Evolutionary conservation across 148 eudicot species (phyloP).

Genomic region (Oxyria digyna): DNA sequence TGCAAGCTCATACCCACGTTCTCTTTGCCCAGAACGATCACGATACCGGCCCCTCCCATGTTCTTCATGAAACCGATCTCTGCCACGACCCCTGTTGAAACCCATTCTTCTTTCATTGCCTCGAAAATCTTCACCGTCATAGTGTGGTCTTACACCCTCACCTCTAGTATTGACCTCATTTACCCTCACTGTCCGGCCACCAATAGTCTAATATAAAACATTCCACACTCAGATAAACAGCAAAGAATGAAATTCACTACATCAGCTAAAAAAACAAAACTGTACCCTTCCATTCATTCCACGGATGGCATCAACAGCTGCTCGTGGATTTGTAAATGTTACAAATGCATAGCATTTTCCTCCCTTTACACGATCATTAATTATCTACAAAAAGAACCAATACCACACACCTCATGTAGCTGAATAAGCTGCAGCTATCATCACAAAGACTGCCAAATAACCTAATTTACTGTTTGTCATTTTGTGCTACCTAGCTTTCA

Average conservation of each 20-base stretch:
- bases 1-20: conserved; percentile 21
- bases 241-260: not conserved
- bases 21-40: conserved; percentile 35
- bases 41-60: conserved; percentile 25
- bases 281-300: conserved; percentile 77
- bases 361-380: conserved; percentile 60
- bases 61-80: conserved; percentile 31
- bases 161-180: conserved; percentile 66
- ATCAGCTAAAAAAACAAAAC: not conserved
- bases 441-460: not conserved
- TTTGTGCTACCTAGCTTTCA: not conserved
- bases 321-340: conserved; percentile 73
- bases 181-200: conserved; percentile 74
- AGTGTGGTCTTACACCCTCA: conserved; percentile 33
- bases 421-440: not conserved
- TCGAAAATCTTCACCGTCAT: conserved; percentile 42
- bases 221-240: not conserved
- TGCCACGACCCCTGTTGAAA: conserved; percentile 39
- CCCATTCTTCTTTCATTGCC: conserved; percentile 35
- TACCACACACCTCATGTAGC: no score
- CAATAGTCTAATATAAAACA: conserved; percentile 39
- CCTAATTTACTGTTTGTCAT: not conserved
- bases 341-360: conserved; percentile 92
- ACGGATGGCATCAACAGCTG: conserved; percentile 66
- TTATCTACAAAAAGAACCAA: conserved; percentile 33